Conservation (phyloP, 2,329 filamentous ascomycete genomes). For the Xylariaceae sp. region DNA sequence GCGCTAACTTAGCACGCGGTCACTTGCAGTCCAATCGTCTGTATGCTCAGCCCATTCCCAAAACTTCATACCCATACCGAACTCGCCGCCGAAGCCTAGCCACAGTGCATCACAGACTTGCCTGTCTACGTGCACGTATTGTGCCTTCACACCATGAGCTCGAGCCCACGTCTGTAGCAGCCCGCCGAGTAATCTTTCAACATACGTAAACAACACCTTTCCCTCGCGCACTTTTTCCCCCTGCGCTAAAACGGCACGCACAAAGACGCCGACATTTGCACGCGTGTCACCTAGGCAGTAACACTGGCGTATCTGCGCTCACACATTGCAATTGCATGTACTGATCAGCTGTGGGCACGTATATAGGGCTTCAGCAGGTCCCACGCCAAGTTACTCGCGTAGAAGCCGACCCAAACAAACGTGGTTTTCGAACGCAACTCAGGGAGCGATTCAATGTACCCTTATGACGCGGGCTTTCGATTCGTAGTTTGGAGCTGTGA, state of each 20-base stretch:
- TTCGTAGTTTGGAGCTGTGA: slow-evolving; percentile 12
- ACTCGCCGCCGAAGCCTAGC: slow-evolving; percentile 7
- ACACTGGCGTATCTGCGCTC: slow-evolving; percentile 4
- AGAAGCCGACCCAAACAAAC: slow-evolving; percentile 13
- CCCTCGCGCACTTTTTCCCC: neutral
- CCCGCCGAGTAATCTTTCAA: slow-evolving; percentile 7
- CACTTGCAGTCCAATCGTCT: neutral
- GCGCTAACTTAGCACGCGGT: neutral
- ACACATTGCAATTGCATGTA: slow-evolving; percentile 13
- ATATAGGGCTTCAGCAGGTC: slow-evolving; percentile 8
- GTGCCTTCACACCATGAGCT: slow-evolving; percentile 5
- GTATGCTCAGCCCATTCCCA: slow-evolving; percentile 6
- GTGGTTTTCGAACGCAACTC: slow-evolving; percentile 10
- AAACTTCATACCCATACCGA: slow-evolving; percentile 12
- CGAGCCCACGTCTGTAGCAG: slow-evolving; percentile 7
- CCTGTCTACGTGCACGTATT: slow-evolving; percentile 4
- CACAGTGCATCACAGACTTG: slow-evolving; percentile 3
- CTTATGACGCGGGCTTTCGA: slow-evolving; percentile 12
- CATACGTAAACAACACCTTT: neutral
- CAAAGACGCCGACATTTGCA: slow-evolving; percentile 12
- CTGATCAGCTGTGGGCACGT: neutral
- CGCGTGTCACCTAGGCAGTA: slow-evolving; percentile 11
- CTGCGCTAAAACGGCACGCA: slow-evolving; percentile 7
- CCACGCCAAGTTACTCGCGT: slow-evolving; percentile 16
- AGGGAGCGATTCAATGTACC: slow-evolving; percentile 1